Evolutionary conservation across 1,284 basidiomycete species (phyloP), one percentile per base, ranked within the genome.

Genomic region (Inonotus obliquus): DNA sequence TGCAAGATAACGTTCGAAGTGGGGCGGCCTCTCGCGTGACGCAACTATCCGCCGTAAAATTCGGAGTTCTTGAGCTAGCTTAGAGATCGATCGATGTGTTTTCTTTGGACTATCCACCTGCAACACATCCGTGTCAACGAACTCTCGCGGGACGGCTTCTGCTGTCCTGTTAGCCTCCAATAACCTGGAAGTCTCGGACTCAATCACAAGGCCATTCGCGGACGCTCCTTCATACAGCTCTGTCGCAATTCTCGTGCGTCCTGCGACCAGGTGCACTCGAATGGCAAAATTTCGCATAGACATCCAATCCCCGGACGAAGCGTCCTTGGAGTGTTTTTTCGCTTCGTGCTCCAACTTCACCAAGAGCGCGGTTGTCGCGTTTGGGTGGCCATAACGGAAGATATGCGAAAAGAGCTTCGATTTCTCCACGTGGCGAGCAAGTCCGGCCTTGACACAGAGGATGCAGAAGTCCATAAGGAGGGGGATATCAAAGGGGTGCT

Each of bases 381-480:
- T 21, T 9, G 54, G 54, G 32, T 63, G 14, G 6, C 51, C 62
- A 53, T 38, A 63, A 6, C 58, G 62, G 14, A 63, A 52, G 13
- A 63, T 58, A 27, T 63, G 59, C 23, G 47, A 25, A 17, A 61
- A 52, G 17, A 63, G 19, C 11, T 38, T 25, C 23, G 38, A 52
- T 21, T 39, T 5, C 37, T 39, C 45, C 2, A 60, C 29, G 10
- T 14, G 17, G n/a, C 29, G 37, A 7, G 27, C n/a, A 19, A 61
- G 39, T 21, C 59, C 56, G 0, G 39, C n/a, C 19, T 58, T 27
- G 13, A 54, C 38, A 37, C 47, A 53, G 17, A 61, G 39, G 29
- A 54, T 14, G 38, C 49, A 58, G 53, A 64, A 64, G 32, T 58
- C 60, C 48, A 54, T 58, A 14, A 64, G 23, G 4, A 64, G 38